Conservation (phyloP, 192 early-diverging fungal species). For the Umbelopsis isabellina region DNA sequence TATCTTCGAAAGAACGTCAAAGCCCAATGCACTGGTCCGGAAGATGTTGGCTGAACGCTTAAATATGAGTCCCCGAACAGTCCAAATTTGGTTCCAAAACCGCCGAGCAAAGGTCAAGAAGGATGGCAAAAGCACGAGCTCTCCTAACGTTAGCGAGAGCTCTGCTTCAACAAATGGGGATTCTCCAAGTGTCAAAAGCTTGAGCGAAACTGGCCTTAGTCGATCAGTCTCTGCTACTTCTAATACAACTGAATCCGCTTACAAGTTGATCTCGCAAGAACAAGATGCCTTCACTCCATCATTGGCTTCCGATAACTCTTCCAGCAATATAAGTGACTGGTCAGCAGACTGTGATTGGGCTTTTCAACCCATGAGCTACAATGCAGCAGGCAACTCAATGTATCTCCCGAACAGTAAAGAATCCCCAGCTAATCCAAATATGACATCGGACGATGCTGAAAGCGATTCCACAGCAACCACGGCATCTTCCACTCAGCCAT, state of each 20-base stretch:
- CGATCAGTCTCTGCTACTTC: background rate
- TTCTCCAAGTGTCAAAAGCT: constrained; percentile 3
- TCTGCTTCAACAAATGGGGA: constrained; percentile 4
- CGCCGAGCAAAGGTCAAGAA: constrained; percentile 77
- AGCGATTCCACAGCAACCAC: background rate
- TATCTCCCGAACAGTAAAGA: background rate
- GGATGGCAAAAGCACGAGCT: background rate
- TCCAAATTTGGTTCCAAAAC: constrained; percentile 91
- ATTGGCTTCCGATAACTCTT: background rate
- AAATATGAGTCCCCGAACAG: constrained; percentile 70
- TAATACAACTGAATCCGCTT: background rate
- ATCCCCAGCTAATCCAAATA: background rate
- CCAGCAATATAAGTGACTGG: background rate
- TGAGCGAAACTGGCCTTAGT: constrained; percentile 3
- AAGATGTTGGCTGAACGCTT: constrained; percentile 66
- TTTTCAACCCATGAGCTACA: background rate
- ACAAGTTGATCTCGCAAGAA: constrained; percentile 3
- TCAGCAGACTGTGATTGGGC: constrained; percentile 11
- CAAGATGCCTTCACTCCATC: constrained; percentile 13
- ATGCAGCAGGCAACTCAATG: background rate
- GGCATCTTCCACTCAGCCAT: background rate
- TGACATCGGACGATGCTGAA: background rate
- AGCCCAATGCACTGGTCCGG: constrained; percentile 67
- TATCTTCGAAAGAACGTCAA: constrained; percentile 44
- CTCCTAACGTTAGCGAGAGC: constrained; percentile 1